phyloP scores from a whole-genome alignment of 2,329 filamentous ascomycete genomes.

The Tolypocladium tundrense region DNA sequence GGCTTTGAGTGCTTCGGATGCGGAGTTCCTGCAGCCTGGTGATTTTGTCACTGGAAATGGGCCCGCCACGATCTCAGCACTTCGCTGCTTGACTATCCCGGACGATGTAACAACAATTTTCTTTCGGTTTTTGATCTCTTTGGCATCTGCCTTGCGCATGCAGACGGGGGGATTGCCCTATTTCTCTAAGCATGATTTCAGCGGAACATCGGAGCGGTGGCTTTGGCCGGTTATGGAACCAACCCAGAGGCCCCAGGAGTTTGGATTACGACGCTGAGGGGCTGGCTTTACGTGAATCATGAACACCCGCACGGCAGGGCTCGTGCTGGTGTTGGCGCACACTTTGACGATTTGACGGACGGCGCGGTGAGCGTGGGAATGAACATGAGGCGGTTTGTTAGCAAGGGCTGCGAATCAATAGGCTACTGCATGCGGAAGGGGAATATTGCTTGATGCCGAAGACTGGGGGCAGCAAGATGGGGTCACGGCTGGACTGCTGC shows the following conservation, averaged over 20 bases:
- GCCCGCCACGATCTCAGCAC: not conserved
- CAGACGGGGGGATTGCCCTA: not conserved
- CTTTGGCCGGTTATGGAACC: conserved; percentile 6
- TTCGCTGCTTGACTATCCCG: not conserved
- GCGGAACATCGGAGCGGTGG: conserved; percentile 7
- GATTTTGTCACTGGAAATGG: not conserved
- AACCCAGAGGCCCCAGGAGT: conserved; percentile 9
- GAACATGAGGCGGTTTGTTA: not conserved
- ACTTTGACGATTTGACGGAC: conserved; percentile 3
- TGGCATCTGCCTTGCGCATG: conserved; percentile 1
- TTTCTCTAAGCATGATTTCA: conserved; percentile 4
- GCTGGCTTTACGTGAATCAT: conserved; percentile 9
- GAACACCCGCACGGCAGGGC: conserved; percentile 3
- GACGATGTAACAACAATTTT: conserved; percentile 20
- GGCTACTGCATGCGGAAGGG: not conserved
- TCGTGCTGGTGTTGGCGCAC: not conserved
- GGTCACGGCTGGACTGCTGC: not conserved
- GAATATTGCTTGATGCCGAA: not conserved
- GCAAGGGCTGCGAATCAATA: not conserved
- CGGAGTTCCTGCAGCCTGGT: not conserved
- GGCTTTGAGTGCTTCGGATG: not conserved
- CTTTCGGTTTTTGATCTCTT: conserved; percentile 1
- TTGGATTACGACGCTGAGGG: conserved; percentile 11
- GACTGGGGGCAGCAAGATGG: not conserved
- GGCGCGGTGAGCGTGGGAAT: not conserved